A percentile compares a stretch with the other conserved stretches of the same genome.
Conservation (phyloP, 1,139 yeast genomes). For the Taphrina betulina region DNA sequence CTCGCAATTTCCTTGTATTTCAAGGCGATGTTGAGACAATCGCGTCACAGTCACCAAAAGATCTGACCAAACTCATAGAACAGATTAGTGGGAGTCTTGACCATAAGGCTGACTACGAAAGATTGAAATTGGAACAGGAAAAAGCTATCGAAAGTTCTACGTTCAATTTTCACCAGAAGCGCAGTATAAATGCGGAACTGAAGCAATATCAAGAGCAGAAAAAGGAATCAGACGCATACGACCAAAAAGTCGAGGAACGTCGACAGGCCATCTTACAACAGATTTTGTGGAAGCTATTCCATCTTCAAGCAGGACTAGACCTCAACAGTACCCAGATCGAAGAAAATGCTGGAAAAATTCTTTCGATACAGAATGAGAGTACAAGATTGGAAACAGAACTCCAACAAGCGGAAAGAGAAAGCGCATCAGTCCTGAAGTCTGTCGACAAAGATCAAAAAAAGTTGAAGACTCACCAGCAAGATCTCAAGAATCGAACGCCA, state of each 20-base stretch:
- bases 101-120: constrained; percentile 65
- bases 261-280: constrained; percentile 52
- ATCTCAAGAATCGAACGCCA: constrained; percentile 52
- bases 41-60: constrained; percentile 81
- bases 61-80: constrained; percentile 72
- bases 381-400: too few relatives aligned
- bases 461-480: constrained; percentile 47
- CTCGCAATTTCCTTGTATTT: constrained; percentile 86
- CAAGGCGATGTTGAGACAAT: constrained; percentile 96
- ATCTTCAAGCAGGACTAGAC: constrained; percentile 54
- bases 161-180: constrained; percentile 65
- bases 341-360: constrained; percentile 21
- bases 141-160: constrained; percentile 65
- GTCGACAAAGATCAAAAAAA: constrained; percentile 49
- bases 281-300: constrained; percentile 66
- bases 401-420: constrained; percentile 43
- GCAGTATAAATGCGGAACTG: constrained; percentile 72
- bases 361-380: constrained; percentile 40
- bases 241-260: constrained; percentile 54
- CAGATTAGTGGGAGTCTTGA: constrained; percentile 62
- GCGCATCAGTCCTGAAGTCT: constrained; percentile 52
- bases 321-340: constrained; percentile 35
- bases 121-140: constrained; percentile 63
- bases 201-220: constrained; percentile 78
- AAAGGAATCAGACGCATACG: constrained; percentile 68